Conservation (phyloP, 192 early-diverging fungal genomes). For the Backusella circina region DNA sequence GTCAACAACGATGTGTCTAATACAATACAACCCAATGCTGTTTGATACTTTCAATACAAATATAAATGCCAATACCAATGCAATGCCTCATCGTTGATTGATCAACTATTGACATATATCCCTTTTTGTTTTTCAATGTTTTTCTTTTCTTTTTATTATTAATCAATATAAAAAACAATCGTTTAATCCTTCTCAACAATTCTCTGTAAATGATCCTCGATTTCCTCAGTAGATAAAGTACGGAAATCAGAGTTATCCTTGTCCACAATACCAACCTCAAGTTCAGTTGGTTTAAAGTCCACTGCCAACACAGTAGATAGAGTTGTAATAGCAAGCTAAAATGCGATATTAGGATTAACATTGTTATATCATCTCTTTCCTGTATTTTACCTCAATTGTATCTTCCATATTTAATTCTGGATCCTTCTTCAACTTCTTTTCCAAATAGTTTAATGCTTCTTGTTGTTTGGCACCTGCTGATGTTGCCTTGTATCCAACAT, state of each 20-base stretch:
- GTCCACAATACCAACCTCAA: conserved; percentile 92
- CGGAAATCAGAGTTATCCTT: conserved; percentile 75
- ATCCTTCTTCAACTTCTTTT: conserved; percentile 97
- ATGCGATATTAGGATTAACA: background rate
- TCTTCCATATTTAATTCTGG: conserved; percentile 78
- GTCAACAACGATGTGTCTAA: too few relatives aligned
- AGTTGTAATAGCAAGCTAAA: conserved; percentile 90
- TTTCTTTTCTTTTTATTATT: too few relatives aligned
- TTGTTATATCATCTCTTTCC: background rate
- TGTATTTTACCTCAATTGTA: conserved; percentile 76
- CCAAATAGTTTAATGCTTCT: conserved; percentile 93
- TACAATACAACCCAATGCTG: too few relatives aligned
- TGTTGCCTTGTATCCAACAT: conserved; percentile 95
- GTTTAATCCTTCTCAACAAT: conserved; percentile 84
- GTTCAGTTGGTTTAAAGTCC: conserved; percentile 95
- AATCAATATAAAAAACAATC: background rate
- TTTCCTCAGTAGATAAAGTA: conserved; percentile 71
- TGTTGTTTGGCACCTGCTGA: conserved; percentile 93
- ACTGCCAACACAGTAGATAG: conserved; percentile 86
- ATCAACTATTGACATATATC: too few relatives aligned
- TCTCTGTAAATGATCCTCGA: conserved; percentile 84
- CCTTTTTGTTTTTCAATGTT: too few relatives aligned
- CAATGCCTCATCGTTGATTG: too few relatives aligned
- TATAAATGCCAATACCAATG: too few relatives aligned
- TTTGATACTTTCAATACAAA: too few relatives aligned